A percentile compares a stretch with the other conserved stretches of the same genome.
These are phyloP conservation scores for Solanum gracilifrons DNA, from an alignment of 257 asterid species.

Conservation along the genomic window DNA sequence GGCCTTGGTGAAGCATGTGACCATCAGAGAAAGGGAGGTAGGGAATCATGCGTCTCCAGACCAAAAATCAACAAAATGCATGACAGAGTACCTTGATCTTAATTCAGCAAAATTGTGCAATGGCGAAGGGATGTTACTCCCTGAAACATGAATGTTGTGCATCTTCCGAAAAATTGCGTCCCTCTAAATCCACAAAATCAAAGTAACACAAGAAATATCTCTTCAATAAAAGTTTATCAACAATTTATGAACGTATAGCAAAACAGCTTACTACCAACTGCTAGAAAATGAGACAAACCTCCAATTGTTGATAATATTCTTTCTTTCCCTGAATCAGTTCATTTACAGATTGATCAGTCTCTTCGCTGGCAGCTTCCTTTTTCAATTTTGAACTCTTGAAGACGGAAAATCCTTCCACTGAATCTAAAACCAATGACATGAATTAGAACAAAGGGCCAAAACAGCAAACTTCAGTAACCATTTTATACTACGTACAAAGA, in stretches of 20 bases:
- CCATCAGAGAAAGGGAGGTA: background rate
- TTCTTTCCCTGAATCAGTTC: conserved; percentile 46
- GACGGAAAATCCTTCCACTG: conserved; percentile 57
- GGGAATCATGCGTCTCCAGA: background rate
- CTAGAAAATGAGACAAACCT: conserved; percentile 32
- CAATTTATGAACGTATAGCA: background rate
- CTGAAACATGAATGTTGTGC: conserved; percentile 79
- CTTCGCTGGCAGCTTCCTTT: conserved; percentile 27
- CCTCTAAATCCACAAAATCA: conserved; percentile 29
- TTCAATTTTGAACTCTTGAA: conserved; percentile 50
- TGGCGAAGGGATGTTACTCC: conserved; percentile 80
- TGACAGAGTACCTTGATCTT: conserved; percentile 40
- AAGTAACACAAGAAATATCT: background rate
- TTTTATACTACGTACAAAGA: background rate
- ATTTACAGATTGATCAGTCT: conserved; percentile 20
- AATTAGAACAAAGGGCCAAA: background rate
- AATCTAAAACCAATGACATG: conserved; percentile 17
- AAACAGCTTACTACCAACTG: background rate
- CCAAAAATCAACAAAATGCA: background rate
- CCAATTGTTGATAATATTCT: conserved; percentile 65
- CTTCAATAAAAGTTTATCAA: background rate
- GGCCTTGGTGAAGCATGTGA: background rate
- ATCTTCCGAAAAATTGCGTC: conserved; percentile 68
- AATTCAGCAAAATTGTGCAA: conserved; percentile 56
- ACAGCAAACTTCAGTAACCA: background rate